Evolutionary conservation across 2,329 filamentous ascomycete genomes (phyloP).

Genomic region (Sclerotinia trifoliorum): DNA sequence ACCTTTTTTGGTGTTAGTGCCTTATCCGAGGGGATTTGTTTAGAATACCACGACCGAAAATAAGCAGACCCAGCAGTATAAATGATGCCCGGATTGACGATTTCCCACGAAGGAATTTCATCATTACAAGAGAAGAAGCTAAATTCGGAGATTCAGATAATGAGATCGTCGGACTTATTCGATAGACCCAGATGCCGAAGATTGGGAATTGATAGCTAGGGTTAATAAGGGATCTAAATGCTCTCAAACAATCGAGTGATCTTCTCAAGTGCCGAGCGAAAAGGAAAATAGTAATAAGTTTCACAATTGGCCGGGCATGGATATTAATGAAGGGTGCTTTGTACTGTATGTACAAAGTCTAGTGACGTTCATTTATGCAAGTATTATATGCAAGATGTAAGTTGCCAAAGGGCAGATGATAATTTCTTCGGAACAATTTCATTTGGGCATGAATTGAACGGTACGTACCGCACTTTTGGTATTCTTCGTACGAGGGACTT

Average conservation of each 20-base stretch:
- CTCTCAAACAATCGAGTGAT: constrained; percentile 17
- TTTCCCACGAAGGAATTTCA: background rate
- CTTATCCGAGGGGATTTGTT: background rate
- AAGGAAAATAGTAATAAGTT: constrained; percentile 6
- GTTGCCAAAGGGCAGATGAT: constrained; percentile 15
- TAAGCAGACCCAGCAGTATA: constrained; percentile 7
- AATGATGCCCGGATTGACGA: background rate
- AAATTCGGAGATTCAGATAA: constrained; percentile 8
- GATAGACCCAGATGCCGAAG: constrained; percentile 8
- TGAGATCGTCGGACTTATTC: constrained; percentile 10
- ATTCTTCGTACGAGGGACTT: background rate
- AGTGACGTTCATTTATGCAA: constrained; percentile 20
- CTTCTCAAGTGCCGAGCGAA: constrained; percentile 19
- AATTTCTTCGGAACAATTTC: constrained; percentile 14
- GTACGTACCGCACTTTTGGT: constrained; percentile 14
- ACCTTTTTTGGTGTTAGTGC: constrained; percentile 9
- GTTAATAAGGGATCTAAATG: background rate
- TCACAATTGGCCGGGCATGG: constrained; percentile 8
- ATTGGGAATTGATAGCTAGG: constrained; percentile 15
- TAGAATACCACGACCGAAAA: background rate
- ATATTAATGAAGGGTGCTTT: background rate
- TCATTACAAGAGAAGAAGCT: background rate
- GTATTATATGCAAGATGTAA: constrained; percentile 15
- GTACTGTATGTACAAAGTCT: constrained; percentile 10
- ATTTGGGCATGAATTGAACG: constrained; percentile 10